phyloP scores from a whole-genome alignment of 2,329 filamentous ascomycete species.

The Pseudocercospora musae region DNA sequence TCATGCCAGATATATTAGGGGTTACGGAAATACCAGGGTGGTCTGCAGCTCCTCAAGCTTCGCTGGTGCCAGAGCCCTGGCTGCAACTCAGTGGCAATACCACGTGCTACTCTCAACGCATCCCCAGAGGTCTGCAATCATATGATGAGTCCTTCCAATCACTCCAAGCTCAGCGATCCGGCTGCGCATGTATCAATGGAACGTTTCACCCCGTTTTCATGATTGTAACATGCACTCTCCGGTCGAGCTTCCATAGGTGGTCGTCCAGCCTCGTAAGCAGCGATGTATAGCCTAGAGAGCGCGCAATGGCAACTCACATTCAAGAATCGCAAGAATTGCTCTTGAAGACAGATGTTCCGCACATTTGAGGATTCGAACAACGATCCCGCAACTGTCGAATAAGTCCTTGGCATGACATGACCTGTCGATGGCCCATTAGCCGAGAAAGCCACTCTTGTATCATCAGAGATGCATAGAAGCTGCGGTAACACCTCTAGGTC shows the following conservation, averaged over 20 bases:
- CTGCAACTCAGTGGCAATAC: neutral
- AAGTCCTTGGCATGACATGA: neutral
- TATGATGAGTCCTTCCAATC: neutral
- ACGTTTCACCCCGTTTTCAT: neutral
- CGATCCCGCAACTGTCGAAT: neutral
- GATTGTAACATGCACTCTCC: neutral
- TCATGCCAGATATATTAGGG: neutral
- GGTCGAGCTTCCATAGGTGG: neutral
- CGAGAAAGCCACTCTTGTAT: neutral
- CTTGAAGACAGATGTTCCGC: neutral
- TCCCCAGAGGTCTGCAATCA: neutral
- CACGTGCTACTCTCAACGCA: neutral
- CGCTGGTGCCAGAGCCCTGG: neutral
- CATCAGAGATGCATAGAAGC: neutral
- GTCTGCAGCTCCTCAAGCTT: neutral
- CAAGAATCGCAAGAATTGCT: neutral
- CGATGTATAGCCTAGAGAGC: neutral
- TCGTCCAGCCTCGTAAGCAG: neutral
- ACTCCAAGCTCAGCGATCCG: neutral
- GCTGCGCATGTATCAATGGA: neutral
- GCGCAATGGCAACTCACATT: neutral
- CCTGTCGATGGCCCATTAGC: neutral
- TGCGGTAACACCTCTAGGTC: neutral
- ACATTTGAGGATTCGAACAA: neutral
- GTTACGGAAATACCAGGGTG: neutral